A percentile compares a stretch with the other conserved stretches of the same genome.
These are phyloP conservation scores for Sutorius australiensis DNA, from an alignment of 768 basidiomycete species.

Conservation along the genomic window DNA sequence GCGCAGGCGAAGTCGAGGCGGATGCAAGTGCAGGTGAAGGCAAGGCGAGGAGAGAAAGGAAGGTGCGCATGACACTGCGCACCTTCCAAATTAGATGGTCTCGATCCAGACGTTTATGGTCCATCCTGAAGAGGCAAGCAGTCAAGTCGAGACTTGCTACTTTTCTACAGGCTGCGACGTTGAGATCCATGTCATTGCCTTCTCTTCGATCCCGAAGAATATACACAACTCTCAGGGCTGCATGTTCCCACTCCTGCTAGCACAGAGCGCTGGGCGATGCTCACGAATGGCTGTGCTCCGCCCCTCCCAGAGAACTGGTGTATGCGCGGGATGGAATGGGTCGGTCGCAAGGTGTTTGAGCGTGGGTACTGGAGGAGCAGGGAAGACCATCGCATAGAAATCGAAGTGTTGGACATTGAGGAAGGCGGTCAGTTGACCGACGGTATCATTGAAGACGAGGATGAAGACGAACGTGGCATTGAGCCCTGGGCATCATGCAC, in stretches of 20 bases:
- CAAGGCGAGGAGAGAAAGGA: too few species aligned
- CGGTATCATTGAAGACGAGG: conserved; percentile 80
- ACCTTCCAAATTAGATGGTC: too few species aligned
- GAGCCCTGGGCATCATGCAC: too few species aligned
- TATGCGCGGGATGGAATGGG: conserved; percentile 95
- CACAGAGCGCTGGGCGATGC: conserved; percentile 59
- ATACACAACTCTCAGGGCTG: conserved; percentile 46
- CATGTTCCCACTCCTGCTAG: conserved; percentile 27
- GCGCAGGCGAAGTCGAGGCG: too few species aligned
- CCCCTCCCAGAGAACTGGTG: conserved; percentile 94
- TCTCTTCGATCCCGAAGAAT: conserved; percentile 55
- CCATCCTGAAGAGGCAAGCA: too few species aligned
- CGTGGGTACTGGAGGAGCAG: conserved; percentile 91
- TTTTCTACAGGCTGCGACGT: too few species aligned
- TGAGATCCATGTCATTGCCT: too few species aligned
- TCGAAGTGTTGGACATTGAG: conserved; percentile 69
- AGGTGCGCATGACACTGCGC: too few species aligned
- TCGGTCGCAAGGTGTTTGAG: conserved; percentile 84
- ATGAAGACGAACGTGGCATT: conserved; percentile 42
- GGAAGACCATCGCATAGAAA: conserved; percentile 63
- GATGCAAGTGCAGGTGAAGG: too few species aligned
- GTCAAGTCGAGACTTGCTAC: too few species aligned
- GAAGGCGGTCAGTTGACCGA: conserved; percentile 60
- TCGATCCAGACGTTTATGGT: too few species aligned
- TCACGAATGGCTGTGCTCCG: conserved; percentile 64